Base-by-base conservation (phyloP, 2,329 filamentous ascomycete species). In the Fonsecaea monophora region DNA sequence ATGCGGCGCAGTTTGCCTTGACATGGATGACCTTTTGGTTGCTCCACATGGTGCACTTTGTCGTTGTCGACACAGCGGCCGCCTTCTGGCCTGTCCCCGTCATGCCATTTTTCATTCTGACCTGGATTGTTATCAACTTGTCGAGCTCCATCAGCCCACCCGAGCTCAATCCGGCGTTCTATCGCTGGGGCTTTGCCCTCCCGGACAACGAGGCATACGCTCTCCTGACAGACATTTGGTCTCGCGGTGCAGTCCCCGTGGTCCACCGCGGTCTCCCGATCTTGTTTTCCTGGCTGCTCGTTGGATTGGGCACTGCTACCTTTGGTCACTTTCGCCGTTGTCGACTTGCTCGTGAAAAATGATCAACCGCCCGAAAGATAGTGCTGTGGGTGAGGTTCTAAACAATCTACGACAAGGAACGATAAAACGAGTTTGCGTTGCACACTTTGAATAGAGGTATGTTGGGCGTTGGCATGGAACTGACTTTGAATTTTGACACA, bases 21-120 rank as follows among this genome's bases (percentile, higher is more conserved):
- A 79, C 75, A 4, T 84, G 82, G 82, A 75, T 81, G 72, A 67
- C 72, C 0, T 63, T 82, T 4, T 83, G 81, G 82, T 75, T 83
- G 0, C 80, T 80, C 18, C 78, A 77, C 32, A 79, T 82, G 70
- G 68, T 80, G 60, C 81, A 83, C 66, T 82, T 82, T 61, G 74
- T 81, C 15, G 75, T 78, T 13, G 74, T 84, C 2, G 82, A 84
- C 64, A 74, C 77, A n/a, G 77, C 81, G 53, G 79, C 81, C 0
- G 74, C 78, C 42, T 80, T 80, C 74, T 64, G 82, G 2, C 77
- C 80, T 0, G 70, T 76, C 9, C 73, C 75, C 0, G 79, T 76
- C 64, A 74, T 83, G 55, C 62, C 82, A 0, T 81, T 83, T 75
- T 77, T 78, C 7, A 71, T 83, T 4, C 74, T 84, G 4, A 71